phyloP scores from a whole-genome alignment of 306 rosid species.

The Cercis canadensis region DNA sequence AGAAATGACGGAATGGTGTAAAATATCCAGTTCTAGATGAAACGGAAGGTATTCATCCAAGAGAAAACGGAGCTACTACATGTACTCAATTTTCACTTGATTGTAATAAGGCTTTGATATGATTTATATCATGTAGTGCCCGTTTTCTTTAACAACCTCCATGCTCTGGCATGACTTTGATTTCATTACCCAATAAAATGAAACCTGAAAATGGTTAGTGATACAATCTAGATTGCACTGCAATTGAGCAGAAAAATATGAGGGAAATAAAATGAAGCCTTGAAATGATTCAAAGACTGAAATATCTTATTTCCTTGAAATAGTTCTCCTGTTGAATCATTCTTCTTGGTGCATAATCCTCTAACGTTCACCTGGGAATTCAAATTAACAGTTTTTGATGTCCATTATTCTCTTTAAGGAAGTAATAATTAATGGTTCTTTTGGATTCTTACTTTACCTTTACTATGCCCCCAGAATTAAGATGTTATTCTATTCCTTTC shows the following conservation, averaged over 20 bases:
- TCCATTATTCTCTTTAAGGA: conserved; percentile 7
- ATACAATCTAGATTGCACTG: background rate
- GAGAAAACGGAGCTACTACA: background rate
- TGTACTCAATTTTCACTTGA: background rate
- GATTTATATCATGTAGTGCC: background rate
- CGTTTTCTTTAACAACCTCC: background rate
- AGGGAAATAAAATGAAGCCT: conserved; percentile 29
- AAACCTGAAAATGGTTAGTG: background rate
- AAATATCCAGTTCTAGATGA: conserved; percentile 9
- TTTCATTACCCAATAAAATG: background rate
- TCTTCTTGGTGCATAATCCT: conserved; percentile 29
- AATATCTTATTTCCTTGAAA: background rate
- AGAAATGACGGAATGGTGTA: conserved; percentile 6
- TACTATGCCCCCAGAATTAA: conserved; percentile 11
- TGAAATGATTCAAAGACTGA: background rate
- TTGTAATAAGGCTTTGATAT: conserved; percentile 3
- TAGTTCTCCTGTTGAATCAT: conserved; percentile 21
- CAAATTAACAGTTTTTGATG: conserved; percentile 1
- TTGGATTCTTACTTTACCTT: background rate
- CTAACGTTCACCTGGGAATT: conserved; percentile 21
- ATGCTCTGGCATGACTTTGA: no score
- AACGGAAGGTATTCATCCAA: background rate
- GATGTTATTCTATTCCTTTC: background rate
- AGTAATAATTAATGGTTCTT: background rate
- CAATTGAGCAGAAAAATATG: background rate